Evolutionary conservation across 2,329 filamentous ascomycete species (phyloP), one percentile per base, ranked within the genome.

Genomic region (Colletotrichum lupini): DNA sequence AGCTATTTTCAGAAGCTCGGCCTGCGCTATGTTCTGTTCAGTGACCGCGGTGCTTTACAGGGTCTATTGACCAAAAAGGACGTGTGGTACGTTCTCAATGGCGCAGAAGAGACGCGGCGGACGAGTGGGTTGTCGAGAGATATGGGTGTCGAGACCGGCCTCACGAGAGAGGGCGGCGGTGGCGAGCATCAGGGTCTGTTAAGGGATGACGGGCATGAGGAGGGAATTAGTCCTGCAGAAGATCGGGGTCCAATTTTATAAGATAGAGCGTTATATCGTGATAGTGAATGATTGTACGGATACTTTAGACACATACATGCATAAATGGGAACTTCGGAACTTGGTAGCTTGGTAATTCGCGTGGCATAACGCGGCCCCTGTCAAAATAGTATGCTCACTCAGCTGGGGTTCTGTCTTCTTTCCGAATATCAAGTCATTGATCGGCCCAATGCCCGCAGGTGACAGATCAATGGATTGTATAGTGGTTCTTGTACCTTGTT

Each of bases 61-160:
- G 97, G 97, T 0, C 82, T 99, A 60, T 85, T 98, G 77, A 99
- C 97, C 24, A 98, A 98, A 86, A 99, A 99, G 85, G 97, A 99
- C 83, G 92, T 97, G 42, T 98, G 95, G 94, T 95, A 94, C 81
- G 92, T 98, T 52, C 87, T 98, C 58, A 95, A 98, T 80, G 94
- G 93, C 55, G 91, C 91, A 11, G 92, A 93, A 75, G 90, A 92
- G 80, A 89, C 89, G 67, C 84, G 87, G 30, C 83, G 86, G 24
- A 85, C 82, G 5, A 79, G 78, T 65, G 80, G 78, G 8, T 52
- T 79, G n/a, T 76, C 61, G 11, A 67, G 70, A 76, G 77, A 19
- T 75, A 78, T 75, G 35, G 77, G 74, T 4, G 78, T 81, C 8
- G 79, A 80, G 67, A 82, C 79, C 16, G 83, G 84, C 2, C 74